phyloP scores from a whole-genome alignment of 2,329 filamentous ascomycete genomes.

The Neonectria magnoliae region DNA sequence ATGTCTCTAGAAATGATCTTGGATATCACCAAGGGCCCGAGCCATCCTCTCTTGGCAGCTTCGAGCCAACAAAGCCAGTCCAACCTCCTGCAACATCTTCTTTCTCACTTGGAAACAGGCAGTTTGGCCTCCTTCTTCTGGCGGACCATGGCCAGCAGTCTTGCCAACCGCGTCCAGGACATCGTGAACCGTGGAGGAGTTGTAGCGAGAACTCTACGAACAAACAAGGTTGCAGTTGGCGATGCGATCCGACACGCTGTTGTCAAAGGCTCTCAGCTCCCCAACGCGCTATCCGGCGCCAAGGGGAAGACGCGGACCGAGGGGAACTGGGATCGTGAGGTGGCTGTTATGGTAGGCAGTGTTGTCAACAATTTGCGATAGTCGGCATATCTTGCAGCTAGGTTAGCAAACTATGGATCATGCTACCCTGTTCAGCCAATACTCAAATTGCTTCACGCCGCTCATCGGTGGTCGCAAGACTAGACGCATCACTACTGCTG shows the following conservation, averaged over 20 bases:
- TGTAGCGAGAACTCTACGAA: constrained; percentile 80
- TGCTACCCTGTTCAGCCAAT: too few relatives aligned
- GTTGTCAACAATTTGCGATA: constrained; percentile 69
- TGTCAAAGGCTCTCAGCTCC: constrained; percentile 76
- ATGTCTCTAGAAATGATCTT: constrained; percentile 87
- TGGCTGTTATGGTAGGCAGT: constrained; percentile 92
- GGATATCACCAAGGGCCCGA: constrained; percentile 71
- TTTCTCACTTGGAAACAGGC: constrained; percentile 84
- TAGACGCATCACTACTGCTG: too few relatives aligned
- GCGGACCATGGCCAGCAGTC: constrained; percentile 82
- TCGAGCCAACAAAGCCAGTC: constrained; percentile 47
- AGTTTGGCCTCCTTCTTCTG: constrained; percentile 93
- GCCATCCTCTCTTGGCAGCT: constrained; percentile 70
- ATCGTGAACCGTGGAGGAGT: constrained; percentile 85
- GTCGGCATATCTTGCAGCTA: neutral
- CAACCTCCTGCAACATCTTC: constrained; percentile 75
- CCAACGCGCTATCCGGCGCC: constrained; percentile 60
- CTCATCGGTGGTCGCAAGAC: too few relatives aligned
- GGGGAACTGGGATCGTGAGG: constrained; percentile 85
- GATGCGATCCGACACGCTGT: constrained; percentile 88
- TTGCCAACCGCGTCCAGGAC: constrained; percentile 83
- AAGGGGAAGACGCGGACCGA: constrained; percentile 58
- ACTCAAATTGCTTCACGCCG: too few relatives aligned
- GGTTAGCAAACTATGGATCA: neutral
- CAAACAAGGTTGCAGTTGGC: constrained; percentile 77